Conservation (phyloP, 345 rosid genomes). For the Citropsis articulata region DNA sequence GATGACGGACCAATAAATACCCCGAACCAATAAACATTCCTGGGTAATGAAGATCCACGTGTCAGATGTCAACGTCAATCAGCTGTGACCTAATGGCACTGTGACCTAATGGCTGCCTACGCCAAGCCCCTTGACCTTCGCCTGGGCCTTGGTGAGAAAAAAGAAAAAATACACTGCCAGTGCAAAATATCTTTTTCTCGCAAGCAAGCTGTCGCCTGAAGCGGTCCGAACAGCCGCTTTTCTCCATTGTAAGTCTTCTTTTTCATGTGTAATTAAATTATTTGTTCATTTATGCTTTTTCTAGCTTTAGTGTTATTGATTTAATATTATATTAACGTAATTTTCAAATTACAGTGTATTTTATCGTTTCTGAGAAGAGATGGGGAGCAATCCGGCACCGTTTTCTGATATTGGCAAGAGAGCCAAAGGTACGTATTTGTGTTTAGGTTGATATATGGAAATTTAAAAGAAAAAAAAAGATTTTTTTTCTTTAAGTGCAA, state of each 20-base stretch:
- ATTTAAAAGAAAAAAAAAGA: too few species aligned
- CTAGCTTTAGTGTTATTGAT: neutral
- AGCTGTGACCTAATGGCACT: slow-evolving; percentile 3
- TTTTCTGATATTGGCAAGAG: slow-evolving; percentile 72
- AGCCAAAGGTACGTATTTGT: slow-evolving; percentile 53
- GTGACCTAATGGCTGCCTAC: slow-evolving; percentile 7
- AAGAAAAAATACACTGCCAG: too few species aligned
- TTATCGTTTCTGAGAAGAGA: slow-evolving; percentile 26
- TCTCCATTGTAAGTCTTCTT: slow-evolving; percentile 1
- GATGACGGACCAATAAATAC: neutral
- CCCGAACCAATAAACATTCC: neutral
- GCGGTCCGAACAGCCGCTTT: slow-evolving; percentile 15
- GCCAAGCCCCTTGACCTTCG: neutral
- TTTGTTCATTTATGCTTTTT: neutral
- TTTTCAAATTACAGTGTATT: slow-evolving; percentile 10
- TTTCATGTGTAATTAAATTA: neutral
- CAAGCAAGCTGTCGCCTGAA: slow-evolving; percentile 3
- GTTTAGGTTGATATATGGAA: neutral
- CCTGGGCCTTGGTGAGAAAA: neutral
- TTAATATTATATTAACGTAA: neutral
- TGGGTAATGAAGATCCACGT: neutral
- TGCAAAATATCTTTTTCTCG: too few species aligned
- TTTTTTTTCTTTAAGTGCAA: neutral
- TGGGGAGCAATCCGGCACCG: slow-evolving; percentile 71
- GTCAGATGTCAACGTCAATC: neutral